Evolutionary conservation across 2,329 filamentous ascomycete species (phyloP).

Genomic region (Paecilomyces dactylethromorphus): DNA sequence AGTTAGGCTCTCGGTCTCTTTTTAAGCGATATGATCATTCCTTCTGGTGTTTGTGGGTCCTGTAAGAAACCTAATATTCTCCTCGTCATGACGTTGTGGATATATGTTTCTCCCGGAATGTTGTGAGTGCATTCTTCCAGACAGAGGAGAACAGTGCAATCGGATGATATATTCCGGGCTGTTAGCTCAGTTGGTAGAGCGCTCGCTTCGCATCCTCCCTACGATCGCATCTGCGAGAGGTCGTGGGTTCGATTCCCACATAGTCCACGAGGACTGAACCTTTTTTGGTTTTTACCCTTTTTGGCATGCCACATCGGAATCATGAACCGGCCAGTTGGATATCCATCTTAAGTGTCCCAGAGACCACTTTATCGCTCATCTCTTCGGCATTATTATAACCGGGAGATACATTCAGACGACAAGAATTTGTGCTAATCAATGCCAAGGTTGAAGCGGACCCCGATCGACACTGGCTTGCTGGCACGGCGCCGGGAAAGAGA

Average conservation of each 20-base stretch:
- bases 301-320: background rate
- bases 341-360: too few species aligned
- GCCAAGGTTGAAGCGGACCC: background rate
- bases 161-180: slow-evolving; percentile 2
- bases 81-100: background rate
- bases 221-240: slow-evolving; percentile 7
- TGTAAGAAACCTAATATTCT: too few species aligned
- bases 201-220: slow-evolving; percentile 16
- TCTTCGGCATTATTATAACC: background rate
- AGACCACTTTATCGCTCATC: too few species aligned
- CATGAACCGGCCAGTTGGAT: background rate
- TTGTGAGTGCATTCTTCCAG: background rate
- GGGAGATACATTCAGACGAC: background rate
- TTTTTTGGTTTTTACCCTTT: background rate
- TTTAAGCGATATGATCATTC: too few species aligned
- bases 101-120: background rate
- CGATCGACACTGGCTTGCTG: background rate
- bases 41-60: too few species aligned
- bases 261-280: slow-evolving; percentile 8
- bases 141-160: background rate
- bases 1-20: too few species aligned
- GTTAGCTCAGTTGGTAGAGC: slow-evolving; percentile 20
- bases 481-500: background rate
- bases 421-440: background rate
- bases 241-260: slow-evolving; percentile 16